A percentile compares a stretch with the other conserved stretches of the same genome.
Conservation (phyloP, 805 yeast species). For the Pichia eremophila region DNA sequence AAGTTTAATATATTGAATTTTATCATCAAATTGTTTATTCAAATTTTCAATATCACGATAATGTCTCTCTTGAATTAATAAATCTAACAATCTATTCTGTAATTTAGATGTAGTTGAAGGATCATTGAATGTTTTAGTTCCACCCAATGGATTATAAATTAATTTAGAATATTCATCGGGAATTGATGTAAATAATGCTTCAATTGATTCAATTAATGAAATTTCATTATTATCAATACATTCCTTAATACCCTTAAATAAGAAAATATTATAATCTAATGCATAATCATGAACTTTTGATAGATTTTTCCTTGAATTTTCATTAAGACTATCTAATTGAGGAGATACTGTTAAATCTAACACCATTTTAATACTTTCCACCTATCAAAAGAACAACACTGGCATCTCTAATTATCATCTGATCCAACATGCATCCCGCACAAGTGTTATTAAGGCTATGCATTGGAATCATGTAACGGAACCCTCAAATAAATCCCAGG, state of each 20-base stretch:
- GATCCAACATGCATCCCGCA: no score
- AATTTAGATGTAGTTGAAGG: slow-evolving; percentile 25
- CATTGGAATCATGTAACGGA: no score
- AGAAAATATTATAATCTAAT: slow-evolving; percentile 30
- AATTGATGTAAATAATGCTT: slow-evolving; percentile 13
- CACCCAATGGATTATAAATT: slow-evolving; percentile 17
- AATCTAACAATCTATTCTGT: slow-evolving; percentile 26
- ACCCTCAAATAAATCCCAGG: no score
- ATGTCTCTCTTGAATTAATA: slow-evolving; percentile 29
- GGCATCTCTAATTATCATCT: no score
- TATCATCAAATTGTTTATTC: slow-evolving; percentile 16
- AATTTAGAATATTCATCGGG: slow-evolving; percentile 19
- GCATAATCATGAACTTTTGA: slow-evolving; percentile 27
- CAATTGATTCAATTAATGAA: slow-evolving; percentile 17
- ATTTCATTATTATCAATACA: slow-evolving; percentile 14
- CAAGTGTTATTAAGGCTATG: no score
- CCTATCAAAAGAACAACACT: no score
- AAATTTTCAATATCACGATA: slow-evolving; percentile 24
- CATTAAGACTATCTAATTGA: slow-evolving; percentile 7
- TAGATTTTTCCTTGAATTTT: slow-evolving; percentile 12
- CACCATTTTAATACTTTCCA: not conserved
- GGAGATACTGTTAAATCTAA: not conserved
- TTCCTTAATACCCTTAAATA: slow-evolving; percentile 24
- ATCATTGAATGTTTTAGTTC: slow-evolving; percentile 7
- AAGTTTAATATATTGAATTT: slow-evolving; percentile 18